Conservation (phyloP, 179 eudicot species). For the Silene noctiflora region DNA sequence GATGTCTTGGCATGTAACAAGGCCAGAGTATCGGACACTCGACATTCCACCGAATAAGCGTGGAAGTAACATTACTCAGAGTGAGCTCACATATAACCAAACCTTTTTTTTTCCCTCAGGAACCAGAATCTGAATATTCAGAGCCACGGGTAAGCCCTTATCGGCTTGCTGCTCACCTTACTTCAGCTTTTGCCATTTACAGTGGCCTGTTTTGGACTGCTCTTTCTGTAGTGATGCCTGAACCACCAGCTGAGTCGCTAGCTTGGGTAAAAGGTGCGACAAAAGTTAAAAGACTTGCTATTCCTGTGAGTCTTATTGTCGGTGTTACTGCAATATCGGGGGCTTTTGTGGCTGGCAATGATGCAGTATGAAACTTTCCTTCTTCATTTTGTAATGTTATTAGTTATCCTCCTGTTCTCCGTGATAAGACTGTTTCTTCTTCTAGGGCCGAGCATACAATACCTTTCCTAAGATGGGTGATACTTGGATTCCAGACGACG, state of each 20-base stretch:
- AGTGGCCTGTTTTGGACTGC: constrained; percentile 92
- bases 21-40: too few species aligned
- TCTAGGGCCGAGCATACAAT: constrained; percentile 85
- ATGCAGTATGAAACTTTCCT: constrained; percentile 56
- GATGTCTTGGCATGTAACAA: too few species aligned
- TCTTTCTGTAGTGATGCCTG: constrained; percentile 95
- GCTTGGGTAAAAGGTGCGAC: constrained; percentile 91
- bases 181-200: constrained; percentile 82
- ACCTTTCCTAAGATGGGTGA: constrained; percentile 98
- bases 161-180: constrained; percentile 88
- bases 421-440: constrained; percentile 2
- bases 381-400: constrained; percentile 5
- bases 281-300: constrained; percentile 71
- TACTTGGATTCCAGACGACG: constrained; percentile 83
- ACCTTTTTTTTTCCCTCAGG: constrained; percentile 36
- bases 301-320: constrained; percentile 84
- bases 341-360: constrained; percentile 98
- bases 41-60: too few species aligned
- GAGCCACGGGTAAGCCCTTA: constrained; percentile 97
- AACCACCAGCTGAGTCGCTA: constrained; percentile 88
- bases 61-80: too few species aligned
- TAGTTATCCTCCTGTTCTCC: background rate
- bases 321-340: constrained; percentile 90
- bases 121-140: constrained; percentile 67
- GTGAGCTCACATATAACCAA: background rate